Percentiles rank a stretch among this genome's conserved stretches.
phyloP scores from a whole-genome alignment of 192 early-diverging fungal species.

The Obelidium mucronatum region DNA sequence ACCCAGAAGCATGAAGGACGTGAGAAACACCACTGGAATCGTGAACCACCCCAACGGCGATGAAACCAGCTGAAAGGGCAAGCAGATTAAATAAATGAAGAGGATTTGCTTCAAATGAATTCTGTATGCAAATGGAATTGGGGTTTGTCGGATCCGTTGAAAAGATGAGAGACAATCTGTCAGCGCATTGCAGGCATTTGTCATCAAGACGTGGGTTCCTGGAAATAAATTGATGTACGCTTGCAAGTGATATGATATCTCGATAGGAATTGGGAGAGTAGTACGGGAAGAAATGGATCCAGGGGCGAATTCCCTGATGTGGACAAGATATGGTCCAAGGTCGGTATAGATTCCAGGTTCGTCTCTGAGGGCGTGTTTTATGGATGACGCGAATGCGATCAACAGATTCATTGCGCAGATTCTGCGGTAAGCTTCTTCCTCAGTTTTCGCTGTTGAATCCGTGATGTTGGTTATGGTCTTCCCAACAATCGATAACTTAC shows the following conservation, averaged over 20 bases:
- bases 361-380: conserved; percentile 76
- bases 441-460: conserved; percentile 45
- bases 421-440: conserved; percentile 63
- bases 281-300: background rate
- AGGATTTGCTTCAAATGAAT: conserved; percentile 89
- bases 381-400: conserved; percentile 77
- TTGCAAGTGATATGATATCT: conserved; percentile 4
- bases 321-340: conserved; percentile 67
- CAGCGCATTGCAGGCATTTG: conserved; percentile 17
- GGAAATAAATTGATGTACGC: background rate
- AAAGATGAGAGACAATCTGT: conserved; percentile 60
- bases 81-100: conserved; percentile 71
- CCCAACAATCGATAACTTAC: too few species aligned
- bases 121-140: conserved; percentile 88
- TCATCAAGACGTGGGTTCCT: background rate
- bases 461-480: too few species aligned
- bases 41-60: conserved; percentile 56
- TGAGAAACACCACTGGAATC: conserved; percentile 72
- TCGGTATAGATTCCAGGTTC: conserved; percentile 70
- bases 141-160: conserved; percentile 84
- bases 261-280: background rate
- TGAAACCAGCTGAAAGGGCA: conserved; percentile 85
- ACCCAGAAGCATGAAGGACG: conserved; percentile 79
- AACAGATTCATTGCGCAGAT: conserved; percentile 76
- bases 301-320: conserved; percentile 53